Percentiles rank a stretch among this genome's conserved stretches.
Evolutionary conservation across 2,329 filamentous ascomycete genomes (phyloP).

Genomic region (Bipolaris zeicola): DNA sequence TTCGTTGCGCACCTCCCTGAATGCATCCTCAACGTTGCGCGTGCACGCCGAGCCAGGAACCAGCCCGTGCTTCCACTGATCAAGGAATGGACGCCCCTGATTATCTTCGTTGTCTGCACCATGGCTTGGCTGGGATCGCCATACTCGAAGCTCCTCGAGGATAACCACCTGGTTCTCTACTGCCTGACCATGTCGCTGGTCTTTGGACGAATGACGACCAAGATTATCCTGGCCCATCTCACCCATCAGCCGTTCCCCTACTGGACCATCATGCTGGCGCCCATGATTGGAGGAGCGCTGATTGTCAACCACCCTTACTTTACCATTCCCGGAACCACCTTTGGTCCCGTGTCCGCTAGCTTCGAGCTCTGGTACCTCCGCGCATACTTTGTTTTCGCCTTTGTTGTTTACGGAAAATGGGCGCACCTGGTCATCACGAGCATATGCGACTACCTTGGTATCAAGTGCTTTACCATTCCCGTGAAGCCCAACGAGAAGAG

Average conservation of each 20-base stretch:
- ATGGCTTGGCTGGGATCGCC: constrained; percentile 89
- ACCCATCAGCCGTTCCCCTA: constrained; percentile 93
- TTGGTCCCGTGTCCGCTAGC: constrained; percentile 67
- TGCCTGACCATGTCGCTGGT: constrained; percentile 95
- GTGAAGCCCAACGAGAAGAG: constrained; percentile 35
- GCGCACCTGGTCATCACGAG: constrained; percentile 86
- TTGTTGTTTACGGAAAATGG: constrained; percentile 91
- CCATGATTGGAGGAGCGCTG: constrained; percentile 82
- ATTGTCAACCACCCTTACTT: constrained; percentile 81
- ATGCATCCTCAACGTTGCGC: constrained; percentile 84
- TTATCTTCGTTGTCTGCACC: constrained; percentile 75
- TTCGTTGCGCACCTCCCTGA: constrained; percentile 75
- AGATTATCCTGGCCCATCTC: constrained; percentile 96
- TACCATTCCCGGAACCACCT: constrained; percentile 44
- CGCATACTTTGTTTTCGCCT: constrained; percentile 80
- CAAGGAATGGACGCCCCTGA: constrained; percentile 91
- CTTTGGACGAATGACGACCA: constrained; percentile 97
- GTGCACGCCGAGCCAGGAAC: constrained; percentile 72
- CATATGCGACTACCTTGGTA: constrained; percentile 90
- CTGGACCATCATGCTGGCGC: constrained; percentile 91
- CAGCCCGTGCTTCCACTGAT: constrained; percentile 82
- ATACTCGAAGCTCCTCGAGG: constrained; percentile 76
- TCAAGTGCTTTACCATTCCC: constrained; percentile 89
- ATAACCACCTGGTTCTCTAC: constrained; percentile 90
- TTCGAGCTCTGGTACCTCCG: constrained; percentile 82